Conservation (phyloP, 352 stramenopile species). For the Pythium brassicae region DNA sequence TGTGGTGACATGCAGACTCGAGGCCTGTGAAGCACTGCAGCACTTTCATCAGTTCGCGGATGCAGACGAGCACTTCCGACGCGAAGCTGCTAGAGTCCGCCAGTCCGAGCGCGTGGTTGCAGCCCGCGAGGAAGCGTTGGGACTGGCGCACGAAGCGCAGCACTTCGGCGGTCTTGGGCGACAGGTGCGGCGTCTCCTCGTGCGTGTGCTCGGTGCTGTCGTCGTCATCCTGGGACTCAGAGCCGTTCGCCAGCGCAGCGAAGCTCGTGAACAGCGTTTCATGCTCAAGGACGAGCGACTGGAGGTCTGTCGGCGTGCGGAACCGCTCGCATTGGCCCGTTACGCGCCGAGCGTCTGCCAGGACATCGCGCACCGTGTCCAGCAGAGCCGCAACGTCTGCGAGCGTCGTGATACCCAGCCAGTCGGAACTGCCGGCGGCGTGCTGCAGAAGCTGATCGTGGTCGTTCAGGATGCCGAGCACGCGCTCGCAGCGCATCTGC, state of each 20-base stretch:
- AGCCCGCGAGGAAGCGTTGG: constrained; percentile 21
- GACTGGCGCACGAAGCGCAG: constrained; percentile 16
- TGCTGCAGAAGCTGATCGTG: constrained; percentile 6
- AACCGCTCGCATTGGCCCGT: constrained; percentile 1
- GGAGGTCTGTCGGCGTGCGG: constrained; percentile 5
- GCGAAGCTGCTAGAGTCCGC: background rate
- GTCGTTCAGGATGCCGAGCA: background rate
- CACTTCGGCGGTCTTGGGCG: constrained; percentile 20
- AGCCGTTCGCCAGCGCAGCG: background rate
- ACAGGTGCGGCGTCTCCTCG: background rate
- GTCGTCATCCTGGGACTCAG: background rate
- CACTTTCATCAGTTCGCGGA: constrained; percentile 41
- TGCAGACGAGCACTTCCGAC: constrained; percentile 22
- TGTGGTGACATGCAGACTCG: constrained; percentile 14
- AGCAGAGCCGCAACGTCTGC: constrained; percentile 4
- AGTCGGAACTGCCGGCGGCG: background rate
- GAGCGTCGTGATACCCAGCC: background rate
- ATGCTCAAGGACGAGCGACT: constrained; percentile 5
- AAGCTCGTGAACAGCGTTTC: background rate
- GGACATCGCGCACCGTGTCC: background rate
- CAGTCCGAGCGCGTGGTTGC: constrained; percentile 16
- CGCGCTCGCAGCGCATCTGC: background rate
- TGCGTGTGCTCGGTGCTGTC: background rate
- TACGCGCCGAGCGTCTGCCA: background rate
- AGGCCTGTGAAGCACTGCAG: constrained; percentile 31